phyloP scores from a whole-genome alignment of 2,329 filamentous ascomycete species.

The Fusarium nelsonii region DNA sequence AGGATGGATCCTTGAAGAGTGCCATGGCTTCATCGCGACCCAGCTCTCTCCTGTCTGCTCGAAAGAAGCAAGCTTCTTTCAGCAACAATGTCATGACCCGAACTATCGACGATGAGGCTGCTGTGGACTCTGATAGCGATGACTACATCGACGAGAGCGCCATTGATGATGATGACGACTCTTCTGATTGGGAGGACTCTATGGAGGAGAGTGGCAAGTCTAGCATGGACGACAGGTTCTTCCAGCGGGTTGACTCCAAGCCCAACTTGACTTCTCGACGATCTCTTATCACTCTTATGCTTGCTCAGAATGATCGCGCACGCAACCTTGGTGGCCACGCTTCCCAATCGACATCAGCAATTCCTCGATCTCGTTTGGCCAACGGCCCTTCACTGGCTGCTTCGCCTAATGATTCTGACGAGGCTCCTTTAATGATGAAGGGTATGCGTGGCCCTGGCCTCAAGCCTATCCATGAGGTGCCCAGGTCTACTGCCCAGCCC shows the following conservation, averaged over 20 bases:
- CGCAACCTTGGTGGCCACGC: conserved; percentile 76
- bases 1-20: conserved; percentile 79
- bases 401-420: conserved; percentile 71
- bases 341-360: conserved; percentile 74
- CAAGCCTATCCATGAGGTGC: conserved; percentile 71
- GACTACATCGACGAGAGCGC: conserved; percentile 85
- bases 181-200: conserved; percentile 72
- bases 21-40: conserved; percentile 61
- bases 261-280: conserved; percentile 86
- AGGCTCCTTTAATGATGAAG: conserved; percentile 74
- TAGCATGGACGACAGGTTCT: conserved; percentile 84
- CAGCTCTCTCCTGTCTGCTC: conserved; percentile 56
- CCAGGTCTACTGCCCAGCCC: conserved; percentile 78
- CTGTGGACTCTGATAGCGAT: conserved; percentile 70
- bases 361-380: conserved; percentile 71
- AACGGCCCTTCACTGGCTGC: conserved; percentile 59
- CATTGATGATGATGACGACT: conserved; percentile 78
- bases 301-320: conserved; percentile 81
- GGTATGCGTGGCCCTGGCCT: conserved; percentile 63
- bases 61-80: conserved; percentile 86
- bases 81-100: conserved; percentile 79
- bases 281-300: conserved; percentile 89
- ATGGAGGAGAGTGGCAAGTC: conserved; percentile 86
- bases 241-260: conserved; percentile 91
- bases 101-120: conserved; percentile 69